phyloP scores from a whole-genome alignment of 345 rosid genomes.

The thale cress (Arabidopsis thaliana) region TAIR10.1 NC_003070.9:26598001-26598500 shows the following conservation, averaged over 20 bases:
- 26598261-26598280: constrained; percentile 35
- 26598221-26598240: constrained; percentile 56
- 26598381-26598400: constrained; percentile 68
- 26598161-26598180: not conserved
- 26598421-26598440: constrained; percentile 82
- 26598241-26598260: constrained; percentile 71
- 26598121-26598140: constrained; percentile 78
- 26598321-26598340: constrained; percentile 96
- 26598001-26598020: constrained; percentile 22
- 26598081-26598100: constrained; percentile 75
- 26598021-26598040: constrained; percentile 7
- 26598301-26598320: constrained; percentile 75
- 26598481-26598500: constrained; percentile 26
- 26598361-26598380: constrained; percentile 83
- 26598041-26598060: constrained; percentile 25
- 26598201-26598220: not conserved
- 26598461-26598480: constrained; percentile 23
- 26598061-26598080: constrained; percentile 94
- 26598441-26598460: constrained; percentile 65
- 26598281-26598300: constrained; percentile 71
- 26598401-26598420: constrained; percentile 71
- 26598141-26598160: constrained; percentile 66
- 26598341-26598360: constrained; percentile 85
- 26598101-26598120: constrained; percentile 91
- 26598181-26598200: not conserved